These are phyloP conservation scores for Leishmania aethiopica DNA, from an alignment of 208 protist genomes.

Conservation along the genomic window DNA sequence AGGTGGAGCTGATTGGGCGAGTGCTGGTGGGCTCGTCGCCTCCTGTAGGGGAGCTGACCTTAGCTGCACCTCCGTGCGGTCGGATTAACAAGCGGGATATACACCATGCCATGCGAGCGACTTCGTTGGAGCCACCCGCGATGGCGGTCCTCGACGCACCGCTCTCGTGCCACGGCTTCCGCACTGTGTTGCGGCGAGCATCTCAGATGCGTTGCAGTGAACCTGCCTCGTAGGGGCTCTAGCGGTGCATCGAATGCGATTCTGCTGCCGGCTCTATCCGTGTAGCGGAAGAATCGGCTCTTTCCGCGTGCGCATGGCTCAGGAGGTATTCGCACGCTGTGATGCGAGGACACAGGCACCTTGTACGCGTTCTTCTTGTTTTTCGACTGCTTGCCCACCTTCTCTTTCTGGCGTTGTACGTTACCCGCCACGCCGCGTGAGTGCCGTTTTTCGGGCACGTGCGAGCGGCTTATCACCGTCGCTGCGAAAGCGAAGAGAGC, in stretches of 20 bases:
- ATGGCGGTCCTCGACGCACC: not conserved
- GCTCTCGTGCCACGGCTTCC: too few species aligned
- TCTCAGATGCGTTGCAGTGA: too few species aligned
- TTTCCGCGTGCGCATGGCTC: not conserved
- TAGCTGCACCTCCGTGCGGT: not conserved
- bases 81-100: not conserved
- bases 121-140: not conserved
- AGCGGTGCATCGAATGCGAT: too few species aligned
- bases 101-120: not conserved
- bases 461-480: not conserved
- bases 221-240: too few species aligned
- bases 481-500: not conserved
- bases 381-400: not conserved
- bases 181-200: too few species aligned
- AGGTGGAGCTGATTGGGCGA: too few species aligned
- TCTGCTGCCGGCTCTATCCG: too few species aligned
- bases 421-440: not conserved
- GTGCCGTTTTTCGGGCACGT: not conserved
- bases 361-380: not conserved
- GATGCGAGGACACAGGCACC: not conserved
- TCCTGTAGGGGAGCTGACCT: not conserved
- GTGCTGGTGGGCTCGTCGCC: not conserved
- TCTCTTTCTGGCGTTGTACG: not conserved
- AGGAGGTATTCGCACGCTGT: not conserved
- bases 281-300: too few species aligned